A percentile compares a stretch with the other conserved stretches of the same genome.
Evolutionary conservation across 2,329 filamentous ascomycete genomes (phyloP).

Genomic region (Colletotrichum tamarilloi): DNA sequence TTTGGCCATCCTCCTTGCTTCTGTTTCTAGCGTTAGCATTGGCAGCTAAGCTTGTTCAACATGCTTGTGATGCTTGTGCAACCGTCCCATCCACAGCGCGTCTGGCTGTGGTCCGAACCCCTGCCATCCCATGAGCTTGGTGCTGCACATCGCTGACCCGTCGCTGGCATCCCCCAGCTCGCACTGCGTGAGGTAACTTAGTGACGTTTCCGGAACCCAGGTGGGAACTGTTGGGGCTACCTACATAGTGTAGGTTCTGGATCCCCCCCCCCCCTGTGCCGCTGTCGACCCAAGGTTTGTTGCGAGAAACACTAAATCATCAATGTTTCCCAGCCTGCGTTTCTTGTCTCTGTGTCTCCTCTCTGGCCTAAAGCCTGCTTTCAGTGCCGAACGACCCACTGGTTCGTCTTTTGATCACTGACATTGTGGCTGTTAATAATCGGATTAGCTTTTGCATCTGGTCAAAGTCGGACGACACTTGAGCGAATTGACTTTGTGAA

Average conservation of each 20-base stretch:
- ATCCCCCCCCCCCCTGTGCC: background rate
- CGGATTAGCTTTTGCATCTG: background rate
- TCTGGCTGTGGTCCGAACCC: slow-evolving; percentile 18
- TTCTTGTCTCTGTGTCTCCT: background rate
- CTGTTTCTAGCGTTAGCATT: slow-evolving; percentile 30
- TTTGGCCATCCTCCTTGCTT: slow-evolving; percentile 28
- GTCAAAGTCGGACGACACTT: background rate
- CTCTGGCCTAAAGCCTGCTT: background rate
- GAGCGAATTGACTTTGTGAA: background rate
- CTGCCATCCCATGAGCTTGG: slow-evolving; percentile 32
- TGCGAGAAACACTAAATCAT: slow-evolving; percentile 9
- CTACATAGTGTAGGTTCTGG: background rate
- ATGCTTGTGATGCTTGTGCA: slow-evolving; percentile 13
- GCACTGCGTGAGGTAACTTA: slow-evolving; percentile 1
- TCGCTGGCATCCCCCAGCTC: slow-evolving; percentile 24
- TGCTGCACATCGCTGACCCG: slow-evolving; percentile 22
- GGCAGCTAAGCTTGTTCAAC: slow-evolving; percentile 24
- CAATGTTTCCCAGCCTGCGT: background rate
- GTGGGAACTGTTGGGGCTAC: background rate
- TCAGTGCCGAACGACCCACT: background rate
- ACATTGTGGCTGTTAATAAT: background rate
- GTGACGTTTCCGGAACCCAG: slow-evolving; percentile 30
- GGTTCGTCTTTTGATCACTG: slow-evolving; percentile 11
- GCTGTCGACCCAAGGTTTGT: background rate
- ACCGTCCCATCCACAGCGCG: slow-evolving; percentile 17